Percentiles rank a stretch among this genome's conserved stretches.
These are phyloP conservation scores for Moricandia moricandioides DNA, from an alignment of 345 rosid species.

Conservation along the genomic window DNA sequence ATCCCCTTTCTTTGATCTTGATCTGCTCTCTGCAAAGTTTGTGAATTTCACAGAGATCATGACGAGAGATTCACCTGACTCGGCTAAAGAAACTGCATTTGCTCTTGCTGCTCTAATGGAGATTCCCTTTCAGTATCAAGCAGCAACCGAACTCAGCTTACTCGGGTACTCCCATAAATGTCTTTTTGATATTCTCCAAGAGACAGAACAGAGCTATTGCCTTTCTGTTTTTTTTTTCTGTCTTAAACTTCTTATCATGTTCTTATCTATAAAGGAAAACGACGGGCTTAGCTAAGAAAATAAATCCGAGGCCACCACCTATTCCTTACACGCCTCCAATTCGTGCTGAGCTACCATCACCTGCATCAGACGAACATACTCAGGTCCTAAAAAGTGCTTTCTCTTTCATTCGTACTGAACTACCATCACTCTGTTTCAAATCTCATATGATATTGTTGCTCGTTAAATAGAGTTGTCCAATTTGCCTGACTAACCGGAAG, in stretches of 20 bases:
- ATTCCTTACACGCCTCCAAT: slow-evolving; percentile 37
- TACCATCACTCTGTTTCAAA: not conserved
- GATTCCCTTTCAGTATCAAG: slow-evolving; percentile 77
- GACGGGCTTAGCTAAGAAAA: slow-evolving; percentile 49
- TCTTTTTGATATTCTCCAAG: not conserved
- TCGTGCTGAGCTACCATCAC: slow-evolving; percentile 11
- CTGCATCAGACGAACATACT: slow-evolving; percentile 41
- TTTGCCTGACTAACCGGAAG: slow-evolving; percentile 58
- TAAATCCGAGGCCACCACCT: slow-evolving; percentile 68
- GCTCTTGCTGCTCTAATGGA: slow-evolving; percentile 95
- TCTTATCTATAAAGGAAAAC: slow-evolving; percentile 39
- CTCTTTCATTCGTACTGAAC: not conserved
- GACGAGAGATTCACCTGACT: slow-evolving; percentile 42
- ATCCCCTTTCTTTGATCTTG: not conserved
- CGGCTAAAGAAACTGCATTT: slow-evolving; percentile 74
- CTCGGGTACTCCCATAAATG: slow-evolving; percentile 52
- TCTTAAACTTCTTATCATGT: not conserved
- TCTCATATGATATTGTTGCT: slow-evolving; percentile 4
- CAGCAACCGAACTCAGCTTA: slow-evolving; percentile 52
- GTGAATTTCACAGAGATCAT: slow-evolving; percentile 81
- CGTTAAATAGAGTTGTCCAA: slow-evolving; percentile 53
- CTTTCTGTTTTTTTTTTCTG: not conserved
- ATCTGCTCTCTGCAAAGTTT: slow-evolving; percentile 46
- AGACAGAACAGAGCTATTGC: slow-evolving; percentile 7
- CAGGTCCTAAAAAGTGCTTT: slow-evolving; percentile 41